Evolutionary conservation across 345 rosid species (phyloP).

Genomic region (Arabidopsis arenosa): DNA sequence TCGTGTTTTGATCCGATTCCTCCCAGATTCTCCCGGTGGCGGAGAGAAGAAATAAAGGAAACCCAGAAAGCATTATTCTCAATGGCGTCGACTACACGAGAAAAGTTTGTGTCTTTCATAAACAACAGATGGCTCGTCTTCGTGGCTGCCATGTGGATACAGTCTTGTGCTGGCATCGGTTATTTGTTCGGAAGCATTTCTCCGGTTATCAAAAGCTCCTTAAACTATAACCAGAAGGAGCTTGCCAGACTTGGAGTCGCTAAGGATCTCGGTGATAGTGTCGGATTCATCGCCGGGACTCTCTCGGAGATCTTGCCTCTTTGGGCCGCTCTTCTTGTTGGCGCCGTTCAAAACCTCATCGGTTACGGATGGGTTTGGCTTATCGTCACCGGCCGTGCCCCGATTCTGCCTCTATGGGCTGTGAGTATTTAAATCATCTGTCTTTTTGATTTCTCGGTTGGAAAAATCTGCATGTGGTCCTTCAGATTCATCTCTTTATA

Average conservation of each 20-base stretch:
- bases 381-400: constrained; percentile 72
- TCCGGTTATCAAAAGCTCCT: constrained; percentile 88
- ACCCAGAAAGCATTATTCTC: neutral
- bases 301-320: constrained; percentile 86
- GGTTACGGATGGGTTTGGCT: constrained; percentile 99
- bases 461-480: neutral
- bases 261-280: constrained; percentile 96
- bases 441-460: neutral
- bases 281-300: constrained; percentile 92
- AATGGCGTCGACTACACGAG: constrained; percentile 56
- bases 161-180: constrained; percentile 94
- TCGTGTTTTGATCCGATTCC: constrained; percentile 18
- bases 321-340: constrained; percentile 94
- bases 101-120: constrained; percentile 57
- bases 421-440: constrained; percentile 58
- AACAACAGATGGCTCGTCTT: constrained; percentile 95
- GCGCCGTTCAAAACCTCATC: constrained; percentile 83
- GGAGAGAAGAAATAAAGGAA: neutral
- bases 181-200: constrained; percentile 96
- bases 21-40: neutral
- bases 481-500: constrained; percentile 31
- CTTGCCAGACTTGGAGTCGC: constrained; percentile 90
- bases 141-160: constrained; percentile 99
- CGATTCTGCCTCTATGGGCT: constrained; percentile 89
- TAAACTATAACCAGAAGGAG: constrained; percentile 85